Evolutionary conservation across 192 early-diverging fungal species (phyloP).

Genomic region (Coemansia sp.): DNA sequence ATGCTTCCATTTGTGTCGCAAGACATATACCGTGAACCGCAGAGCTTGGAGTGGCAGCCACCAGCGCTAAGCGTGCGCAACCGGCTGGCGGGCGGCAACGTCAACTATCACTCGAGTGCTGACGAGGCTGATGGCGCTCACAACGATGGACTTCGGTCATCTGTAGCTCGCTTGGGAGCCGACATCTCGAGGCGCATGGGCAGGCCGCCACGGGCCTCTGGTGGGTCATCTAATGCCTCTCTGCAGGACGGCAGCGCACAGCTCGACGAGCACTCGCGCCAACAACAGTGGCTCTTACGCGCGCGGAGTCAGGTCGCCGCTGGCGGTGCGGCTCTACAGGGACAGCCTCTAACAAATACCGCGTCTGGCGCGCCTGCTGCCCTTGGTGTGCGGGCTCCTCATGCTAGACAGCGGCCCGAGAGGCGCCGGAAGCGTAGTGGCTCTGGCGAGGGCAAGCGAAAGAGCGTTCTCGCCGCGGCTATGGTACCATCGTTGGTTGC

Average conservation of each 20-base stretch:
- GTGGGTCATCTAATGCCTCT: not conserved
- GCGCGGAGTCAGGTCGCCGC: not conserved
- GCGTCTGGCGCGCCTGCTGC: not conserved
- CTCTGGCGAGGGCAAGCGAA: slow-evolving; percentile 29
- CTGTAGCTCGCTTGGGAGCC: slow-evolving; percentile 38
- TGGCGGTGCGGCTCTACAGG: not conserved
- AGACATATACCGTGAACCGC: slow-evolving; percentile 54
- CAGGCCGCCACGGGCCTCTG: slow-evolving; percentile 8
- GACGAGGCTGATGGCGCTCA: slow-evolving; percentile 15
- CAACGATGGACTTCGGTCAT: slow-evolving; percentile 25
- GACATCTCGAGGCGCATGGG: slow-evolving; percentile 25
- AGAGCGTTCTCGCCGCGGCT: slow-evolving; percentile 40
- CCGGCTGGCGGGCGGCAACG: slow-evolving; percentile 35
- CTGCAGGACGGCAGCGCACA: slow-evolving; percentile 1
- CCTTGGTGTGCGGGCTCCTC: not conserved
- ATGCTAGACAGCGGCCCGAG: slow-evolving; percentile 5
- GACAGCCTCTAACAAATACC: slow-evolving; percentile 1
- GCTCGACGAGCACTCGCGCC: not conserved
- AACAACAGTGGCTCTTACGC: slow-evolving; percentile 3
- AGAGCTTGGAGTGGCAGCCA: slow-evolving; percentile 51
- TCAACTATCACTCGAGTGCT: slow-evolving; percentile 1
- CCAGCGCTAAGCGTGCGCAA: slow-evolving; percentile 52
- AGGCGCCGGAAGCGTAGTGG: slow-evolving; percentile 38
- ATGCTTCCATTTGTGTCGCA: slow-evolving; percentile 53
- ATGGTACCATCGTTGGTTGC: slow-evolving; percentile 57